Conservation (phyloP, 2,329 filamentous ascomycete species). For the Gnomoniopsis smithogilvyi region DNA sequence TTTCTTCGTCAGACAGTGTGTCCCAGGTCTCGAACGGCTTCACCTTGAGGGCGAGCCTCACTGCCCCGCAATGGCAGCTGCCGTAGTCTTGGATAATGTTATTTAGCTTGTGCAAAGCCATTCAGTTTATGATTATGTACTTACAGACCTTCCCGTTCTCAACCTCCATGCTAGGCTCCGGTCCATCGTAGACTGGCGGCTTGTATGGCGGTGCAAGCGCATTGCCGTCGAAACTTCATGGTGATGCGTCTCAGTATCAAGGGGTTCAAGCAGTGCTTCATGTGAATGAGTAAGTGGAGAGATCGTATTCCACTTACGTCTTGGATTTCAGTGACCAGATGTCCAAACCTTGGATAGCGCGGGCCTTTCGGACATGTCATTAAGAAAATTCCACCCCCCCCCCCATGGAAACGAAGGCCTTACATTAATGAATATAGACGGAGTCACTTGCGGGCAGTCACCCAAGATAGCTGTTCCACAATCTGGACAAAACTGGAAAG, state of each 20-base stretch:
- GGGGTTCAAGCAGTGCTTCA: too few relatives aligned
- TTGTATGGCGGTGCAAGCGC: slow-evolving; percentile 30
- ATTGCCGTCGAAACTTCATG: slow-evolving; percentile 37
- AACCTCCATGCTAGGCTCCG: slow-evolving; percentile 34
- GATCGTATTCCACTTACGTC: neutral
- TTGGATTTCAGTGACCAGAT: slow-evolving; percentile 2
- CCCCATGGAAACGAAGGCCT: slow-evolving; percentile 16
- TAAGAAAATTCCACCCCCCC: neutral
- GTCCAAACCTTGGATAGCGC: slow-evolving; percentile 12
- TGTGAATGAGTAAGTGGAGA: neutral
- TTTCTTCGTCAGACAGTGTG: slow-evolving; percentile 21
- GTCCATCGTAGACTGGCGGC: slow-evolving; percentile 35
- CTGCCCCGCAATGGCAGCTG: slow-evolving; percentile 51
- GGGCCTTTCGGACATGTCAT: slow-evolving; percentile 13
- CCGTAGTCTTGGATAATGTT: slow-evolving; percentile 35
- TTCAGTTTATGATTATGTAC: neutral
- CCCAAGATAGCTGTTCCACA: slow-evolving; percentile 45
- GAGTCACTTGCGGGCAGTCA: slow-evolving; percentile 21
- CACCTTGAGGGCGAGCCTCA: slow-evolving; percentile 38
- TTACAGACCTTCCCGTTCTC: slow-evolving; percentile 34
- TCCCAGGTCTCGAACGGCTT: slow-evolving; percentile 36
- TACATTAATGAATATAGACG: slow-evolving; percentile 36
- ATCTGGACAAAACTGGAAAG: slow-evolving; percentile 45
- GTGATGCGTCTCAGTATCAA: neutral
- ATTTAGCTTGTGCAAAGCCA: neutral